Percentiles rank a stretch among this genome's conserved stretches.
These are phyloP conservation scores for Thozetella sp. DNA, from an alignment of 495 filamentous ascomycete genomes.

Conservation along the genomic window DNA sequence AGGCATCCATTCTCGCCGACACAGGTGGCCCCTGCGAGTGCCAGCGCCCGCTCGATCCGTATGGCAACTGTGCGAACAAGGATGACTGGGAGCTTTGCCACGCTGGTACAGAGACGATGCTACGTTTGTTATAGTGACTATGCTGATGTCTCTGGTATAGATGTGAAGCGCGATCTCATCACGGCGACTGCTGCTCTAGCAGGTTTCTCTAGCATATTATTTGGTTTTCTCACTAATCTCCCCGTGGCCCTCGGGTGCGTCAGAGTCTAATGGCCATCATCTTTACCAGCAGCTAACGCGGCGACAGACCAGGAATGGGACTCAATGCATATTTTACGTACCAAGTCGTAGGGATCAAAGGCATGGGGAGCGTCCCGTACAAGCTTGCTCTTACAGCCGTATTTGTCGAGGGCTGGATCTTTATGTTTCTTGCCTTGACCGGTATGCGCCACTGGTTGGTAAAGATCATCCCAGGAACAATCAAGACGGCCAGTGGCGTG, in stretches of 20 bases:
- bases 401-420: conserved; percentile 76
- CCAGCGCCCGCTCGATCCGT: conserved; percentile 27
- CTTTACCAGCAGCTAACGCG: conserved; percentile 16
- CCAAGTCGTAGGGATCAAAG: conserved; percentile 77
- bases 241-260: conserved; percentile 61
- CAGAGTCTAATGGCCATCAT: conserved; percentile 21
- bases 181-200: conserved; percentile 78
- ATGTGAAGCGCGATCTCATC: conserved; percentile 72
- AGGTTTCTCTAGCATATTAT: conserved; percentile 48
- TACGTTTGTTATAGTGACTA: background rate
- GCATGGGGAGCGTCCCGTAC: conserved; percentile 68
- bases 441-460: conserved; percentile 87
- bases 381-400: conserved; percentile 76
- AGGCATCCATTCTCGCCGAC: conserved; percentile 57
- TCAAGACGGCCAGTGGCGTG: conserved; percentile 79
- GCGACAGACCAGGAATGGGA: conserved; percentile 70
- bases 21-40: conserved; percentile 75
- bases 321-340: conserved; percentile 86
- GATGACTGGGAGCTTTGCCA: conserved; percentile 46
- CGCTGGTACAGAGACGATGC: conserved; percentile 26
- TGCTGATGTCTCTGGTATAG: too few relatives aligned
- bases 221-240: conserved; percentile 57
- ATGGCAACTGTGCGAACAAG: conserved; percentile 44
- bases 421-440: conserved; percentile 65
- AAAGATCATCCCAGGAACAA: conserved; percentile 73